Conservation (phyloP, 306 rosid species). For the Lagenaria siceraria region DNA sequence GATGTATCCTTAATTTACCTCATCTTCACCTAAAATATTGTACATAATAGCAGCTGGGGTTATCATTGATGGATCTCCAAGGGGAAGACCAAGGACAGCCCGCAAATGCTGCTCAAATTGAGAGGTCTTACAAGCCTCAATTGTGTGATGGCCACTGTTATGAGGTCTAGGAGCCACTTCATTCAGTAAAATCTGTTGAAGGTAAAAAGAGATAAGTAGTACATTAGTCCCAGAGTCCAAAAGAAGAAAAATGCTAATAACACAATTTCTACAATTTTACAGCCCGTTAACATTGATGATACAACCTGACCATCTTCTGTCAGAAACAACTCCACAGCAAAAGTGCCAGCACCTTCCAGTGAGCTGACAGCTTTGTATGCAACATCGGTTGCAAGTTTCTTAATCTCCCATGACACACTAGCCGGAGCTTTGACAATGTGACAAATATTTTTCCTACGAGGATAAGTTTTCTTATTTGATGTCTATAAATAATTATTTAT, state of each 20-base stretch:
- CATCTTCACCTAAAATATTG: conserved; percentile 83
- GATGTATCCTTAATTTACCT: conserved; percentile 25
- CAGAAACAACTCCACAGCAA: conserved; percentile 89
- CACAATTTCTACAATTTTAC: background rate
- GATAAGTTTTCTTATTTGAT: conserved; percentile 10
- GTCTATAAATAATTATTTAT: background rate
- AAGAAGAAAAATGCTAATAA: background rate
- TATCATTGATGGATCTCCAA: conserved; percentile 91
- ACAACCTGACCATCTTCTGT: conserved; percentile 65
- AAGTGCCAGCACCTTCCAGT: conserved; percentile 89
- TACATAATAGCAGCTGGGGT: conserved; percentile 79
- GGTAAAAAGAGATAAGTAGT: background rate
- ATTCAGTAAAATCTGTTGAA: conserved; percentile 67
- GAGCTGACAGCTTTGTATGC: conserved; percentile 76
- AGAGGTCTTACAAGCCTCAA: conserved; percentile 79
- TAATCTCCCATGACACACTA: conserved; percentile 51
- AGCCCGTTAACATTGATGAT: conserved; percentile 9
- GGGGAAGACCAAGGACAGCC: conserved; percentile 94
- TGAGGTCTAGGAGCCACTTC: conserved; percentile 98
- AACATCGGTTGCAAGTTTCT: conserved; percentile 54
- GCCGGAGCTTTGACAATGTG: conserved; percentile 86
- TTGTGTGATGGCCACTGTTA: conserved; percentile 96
- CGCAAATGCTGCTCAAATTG: conserved; percentile 90
- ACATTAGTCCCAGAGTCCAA: background rate
- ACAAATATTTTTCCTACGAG: conserved; percentile 72